Conservation (phyloP, 1,284 basidiomycete species). For the Sanghuangporus weigelae region DNA sequence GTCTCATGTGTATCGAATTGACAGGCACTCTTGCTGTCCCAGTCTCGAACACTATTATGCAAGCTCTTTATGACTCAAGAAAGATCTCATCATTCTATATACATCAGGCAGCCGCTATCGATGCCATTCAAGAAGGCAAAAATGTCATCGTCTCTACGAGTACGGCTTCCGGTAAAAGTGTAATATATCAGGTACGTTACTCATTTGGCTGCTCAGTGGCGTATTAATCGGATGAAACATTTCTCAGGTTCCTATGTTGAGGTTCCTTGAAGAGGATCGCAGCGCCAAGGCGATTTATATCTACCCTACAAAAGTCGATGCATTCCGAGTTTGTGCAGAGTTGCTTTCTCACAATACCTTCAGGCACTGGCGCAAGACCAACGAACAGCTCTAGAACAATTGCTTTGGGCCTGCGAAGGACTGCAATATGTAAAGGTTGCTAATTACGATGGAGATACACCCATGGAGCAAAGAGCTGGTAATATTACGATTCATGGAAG, state of each 20-base stretch:
- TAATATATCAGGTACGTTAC: constrained; percentile 73
- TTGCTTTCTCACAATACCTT: neutral
- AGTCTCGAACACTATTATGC: constrained; percentile 51
- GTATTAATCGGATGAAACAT: constrained; percentile 2
- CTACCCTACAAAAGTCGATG: constrained; percentile 79
- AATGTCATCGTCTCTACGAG: constrained; percentile 88
- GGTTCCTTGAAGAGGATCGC: constrained; percentile 59
- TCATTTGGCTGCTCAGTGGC: neutral
- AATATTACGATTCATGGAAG: constrained; percentile 13
- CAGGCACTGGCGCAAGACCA: constrained; percentile 91
- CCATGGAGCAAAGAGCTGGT: constrained; percentile 59
- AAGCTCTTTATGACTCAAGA: constrained; percentile 58
- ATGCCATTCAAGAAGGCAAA: constrained; percentile 53
- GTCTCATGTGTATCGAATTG: neutral
- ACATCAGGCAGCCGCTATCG: constrained; percentile 79
- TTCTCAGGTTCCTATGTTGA: constrained; percentile 62
- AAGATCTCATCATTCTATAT: constrained; percentile 67
- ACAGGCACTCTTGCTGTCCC: constrained; percentile 49
- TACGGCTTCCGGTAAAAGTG: constrained; percentile 88
- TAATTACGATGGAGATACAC: constrained; percentile 89
- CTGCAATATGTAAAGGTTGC: constrained; percentile 53
- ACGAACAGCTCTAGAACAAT: constrained; percentile 58
- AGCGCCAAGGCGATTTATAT: constrained; percentile 76
- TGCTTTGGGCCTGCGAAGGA: constrained; percentile 58
- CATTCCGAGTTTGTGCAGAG: neutral